Percentiles rank a stretch among this genome's conserved stretches.
Conservation (phyloP, 1,284 basidiomycete species). For the Naganishia cerealis region DNA sequence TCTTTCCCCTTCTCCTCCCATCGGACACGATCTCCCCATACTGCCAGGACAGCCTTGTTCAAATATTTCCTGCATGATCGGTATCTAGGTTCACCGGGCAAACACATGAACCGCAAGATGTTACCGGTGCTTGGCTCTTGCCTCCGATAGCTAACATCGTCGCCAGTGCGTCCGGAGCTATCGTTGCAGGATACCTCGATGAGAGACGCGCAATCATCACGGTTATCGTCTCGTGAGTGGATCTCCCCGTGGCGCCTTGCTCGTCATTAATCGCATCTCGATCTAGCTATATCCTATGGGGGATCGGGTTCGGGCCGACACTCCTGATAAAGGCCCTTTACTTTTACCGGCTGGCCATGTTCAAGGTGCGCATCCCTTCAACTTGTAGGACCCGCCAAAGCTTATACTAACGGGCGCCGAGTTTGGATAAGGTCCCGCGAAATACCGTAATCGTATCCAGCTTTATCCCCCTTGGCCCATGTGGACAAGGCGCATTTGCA, state of each 20-base stretch:
- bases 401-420: background rate
- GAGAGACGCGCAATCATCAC: conserved; percentile 62
- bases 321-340: conserved; percentile 64
- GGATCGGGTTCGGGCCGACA: conserved; percentile 57
- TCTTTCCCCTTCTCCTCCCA: background rate
- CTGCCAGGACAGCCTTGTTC: background rate
- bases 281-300: conserved; percentile 49
- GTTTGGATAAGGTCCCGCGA: conserved; percentile 53
- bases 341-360: conserved; percentile 56
- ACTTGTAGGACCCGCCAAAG: conserved; percentile 58
- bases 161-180: conserved; percentile 64
- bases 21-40: too few relatives aligned
- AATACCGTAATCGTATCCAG: conserved; percentile 61
- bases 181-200: conserved; percentile 61
- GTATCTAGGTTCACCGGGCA: conserved; percentile 64
- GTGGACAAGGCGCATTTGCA: conserved; percentile 65
- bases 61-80: background rate
- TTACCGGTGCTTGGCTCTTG: conserved; percentile 67
- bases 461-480: conserved; percentile 62
- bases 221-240: conserved; percentile 55
- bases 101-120: conserved; percentile 60
- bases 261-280: background rate
- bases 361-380: conserved; percentile 35
- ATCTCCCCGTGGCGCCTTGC: background rate
- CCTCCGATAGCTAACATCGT: conserved; percentile 72